Conservation (phyloP, 495 filamentous ascomycete genomes). For the Neurospora pannonica region DNA sequence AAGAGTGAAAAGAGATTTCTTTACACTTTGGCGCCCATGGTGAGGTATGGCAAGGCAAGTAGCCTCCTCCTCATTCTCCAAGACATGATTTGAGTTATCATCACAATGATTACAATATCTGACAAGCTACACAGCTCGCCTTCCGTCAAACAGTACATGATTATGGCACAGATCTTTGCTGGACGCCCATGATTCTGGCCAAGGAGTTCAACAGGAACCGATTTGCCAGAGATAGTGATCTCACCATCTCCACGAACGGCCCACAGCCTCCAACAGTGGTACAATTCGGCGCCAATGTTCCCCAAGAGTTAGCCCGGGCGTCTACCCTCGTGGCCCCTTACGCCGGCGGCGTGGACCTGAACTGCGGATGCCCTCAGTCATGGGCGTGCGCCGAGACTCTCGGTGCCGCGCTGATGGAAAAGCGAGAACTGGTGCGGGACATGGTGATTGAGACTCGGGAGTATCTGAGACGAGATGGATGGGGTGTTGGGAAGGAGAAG, state of each 20-base stretch:
- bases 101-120: neutral
- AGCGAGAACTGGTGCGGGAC: conserved; percentile 47
- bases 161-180: conserved; percentile 53
- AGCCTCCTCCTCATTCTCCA: neutral
- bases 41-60: conserved; percentile 49
- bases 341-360: conserved; percentile 53
- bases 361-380: conserved; percentile 61
- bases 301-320: conserved; percentile 49
- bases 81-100: neutral
- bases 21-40: conserved; percentile 59
- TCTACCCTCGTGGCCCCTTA: conserved; percentile 50
- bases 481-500: conserved; percentile 29
- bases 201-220: conserved; percentile 57
- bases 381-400: conserved; percentile 57
- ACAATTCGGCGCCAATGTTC: conserved; percentile 50
- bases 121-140: conserved; percentile 34
- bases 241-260: conserved; percentile 30
- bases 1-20: conserved; percentile 41
- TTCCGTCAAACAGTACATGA: conserved; percentile 51
- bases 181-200: conserved; percentile 64
- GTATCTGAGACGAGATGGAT: conserved; percentile 34
- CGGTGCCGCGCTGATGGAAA: conserved; percentile 54
- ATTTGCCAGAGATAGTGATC: conserved; percentile 48
- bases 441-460: conserved; percentile 45
- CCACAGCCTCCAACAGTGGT: conserved; percentile 49